Conservation (phyloP, 2,329 filamentous ascomycete species). For the Colletotrichum filicis region DNA sequence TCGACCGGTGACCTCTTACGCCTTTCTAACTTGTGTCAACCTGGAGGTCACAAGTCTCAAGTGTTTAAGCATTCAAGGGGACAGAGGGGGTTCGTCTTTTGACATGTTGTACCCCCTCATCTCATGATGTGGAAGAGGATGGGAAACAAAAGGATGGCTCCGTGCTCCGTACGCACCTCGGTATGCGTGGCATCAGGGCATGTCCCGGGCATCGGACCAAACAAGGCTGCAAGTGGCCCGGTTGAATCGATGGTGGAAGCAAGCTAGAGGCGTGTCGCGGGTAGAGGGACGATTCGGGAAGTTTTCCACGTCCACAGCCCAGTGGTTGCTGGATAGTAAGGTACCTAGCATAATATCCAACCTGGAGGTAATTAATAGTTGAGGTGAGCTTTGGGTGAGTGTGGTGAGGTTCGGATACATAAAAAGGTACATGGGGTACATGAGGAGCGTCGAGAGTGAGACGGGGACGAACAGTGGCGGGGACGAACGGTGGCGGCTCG, state of each 20-base stretch:
- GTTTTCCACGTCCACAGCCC: neutral
- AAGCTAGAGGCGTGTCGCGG: slow-evolving; percentile 11
- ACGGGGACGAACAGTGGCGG: neutral
- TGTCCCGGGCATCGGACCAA: neutral
- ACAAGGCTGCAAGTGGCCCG: neutral
- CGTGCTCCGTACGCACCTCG: neutral
- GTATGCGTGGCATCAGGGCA: neutral
- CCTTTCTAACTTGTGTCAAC: neutral
- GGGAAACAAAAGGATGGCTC: neutral
- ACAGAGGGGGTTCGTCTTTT: neutral
- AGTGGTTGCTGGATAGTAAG: neutral
- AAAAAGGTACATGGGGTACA: neutral
- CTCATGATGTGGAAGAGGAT: neutral
- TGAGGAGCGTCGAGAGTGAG: neutral
- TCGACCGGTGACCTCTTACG: neutral
- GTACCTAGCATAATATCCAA: neutral
- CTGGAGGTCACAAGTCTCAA: neutral
- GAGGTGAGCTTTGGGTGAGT: neutral
- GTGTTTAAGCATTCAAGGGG: neutral
- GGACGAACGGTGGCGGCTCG: slow-evolving; percentile 1
- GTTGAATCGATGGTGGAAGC: neutral
- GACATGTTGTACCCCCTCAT: neutral
- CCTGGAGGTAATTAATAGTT: neutral
- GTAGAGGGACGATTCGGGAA: neutral
- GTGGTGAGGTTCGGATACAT: neutral